Evolutionary conservation across 306 rosid genomes (phyloP), one percentile per base, ranked within the genome.

Genomic region (Neltuma alba): DNA sequence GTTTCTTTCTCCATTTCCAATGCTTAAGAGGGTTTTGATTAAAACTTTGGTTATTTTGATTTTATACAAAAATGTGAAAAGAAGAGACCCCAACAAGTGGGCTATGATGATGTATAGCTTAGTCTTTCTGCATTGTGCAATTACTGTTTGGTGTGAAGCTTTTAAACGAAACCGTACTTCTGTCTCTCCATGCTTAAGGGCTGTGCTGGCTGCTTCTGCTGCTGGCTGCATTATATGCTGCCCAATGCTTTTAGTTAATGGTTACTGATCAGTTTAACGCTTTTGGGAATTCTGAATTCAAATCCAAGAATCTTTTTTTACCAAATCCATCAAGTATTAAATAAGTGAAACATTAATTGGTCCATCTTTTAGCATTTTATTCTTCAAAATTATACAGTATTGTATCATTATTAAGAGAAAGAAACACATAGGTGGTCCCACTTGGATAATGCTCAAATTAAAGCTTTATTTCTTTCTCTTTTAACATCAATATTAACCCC

Each of bases 1-100:
- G 87, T 91, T 89, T 84, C 87, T 84, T 84, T 92, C 89, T 69
- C 96, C 80, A 83, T 89, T 91, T 91, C 96, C 94, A 79, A 92
- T 82, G 97, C 81, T 86, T 74, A 48, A 1, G 6, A 38, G 42
- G 81, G 77, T 83, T 81, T 80, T 86, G 79, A 87, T 85, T 50
- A 87, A 83, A 82, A 62, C 90, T 87, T 91, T 85, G 86, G 71
- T 80, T 81, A 52, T 82, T 48, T 48, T n/a, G 60, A 52, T n/a
- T 21, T 20, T n/a, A n/a, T n/a, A 27, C 27, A 58, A 58, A 58
- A 62, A 54, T 91, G 87, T 86, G 82, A 89, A 83, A 86, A 80
- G 89, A 80, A 83, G 86, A 83, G 89, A 79, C 48, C 89, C 48
- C 89, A 68, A 72, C 89, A 62, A 68, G 79, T 82, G 85, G 83